A percentile compares a stretch with the other conserved stretches of the same genome.
Evolutionary conservation across 208 protist species (phyloP).

Genomic region (Trypanosoma congolense): DNA sequence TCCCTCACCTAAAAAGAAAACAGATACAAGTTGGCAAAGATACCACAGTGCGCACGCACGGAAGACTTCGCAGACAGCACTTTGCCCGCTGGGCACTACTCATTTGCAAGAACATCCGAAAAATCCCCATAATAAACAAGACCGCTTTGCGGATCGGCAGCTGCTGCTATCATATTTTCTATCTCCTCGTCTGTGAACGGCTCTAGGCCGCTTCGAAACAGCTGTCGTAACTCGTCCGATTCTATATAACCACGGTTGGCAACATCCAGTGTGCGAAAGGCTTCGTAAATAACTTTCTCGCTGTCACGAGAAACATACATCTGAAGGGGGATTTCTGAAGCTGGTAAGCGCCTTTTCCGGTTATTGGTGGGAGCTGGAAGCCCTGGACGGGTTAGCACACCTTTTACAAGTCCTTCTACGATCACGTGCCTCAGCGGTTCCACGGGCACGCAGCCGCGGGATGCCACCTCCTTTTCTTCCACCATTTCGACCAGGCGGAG

Average conservation of each 20-base stretch:
- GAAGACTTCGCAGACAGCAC: too few relatives aligned
- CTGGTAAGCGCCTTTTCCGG: background rate
- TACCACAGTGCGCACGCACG: too few relatives aligned
- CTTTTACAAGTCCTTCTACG: constrained; percentile 74
- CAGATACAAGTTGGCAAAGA: too few relatives aligned
- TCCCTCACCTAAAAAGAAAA: too few relatives aligned
- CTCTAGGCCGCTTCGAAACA: constrained; percentile 54
- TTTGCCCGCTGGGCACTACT: constrained; percentile 27
- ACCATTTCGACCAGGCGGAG: constrained; percentile 62
- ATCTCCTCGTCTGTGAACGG: constrained; percentile 68
- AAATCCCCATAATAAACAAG: constrained; percentile 78
- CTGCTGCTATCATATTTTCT: constrained; percentile 72
- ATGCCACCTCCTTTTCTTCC: constrained; percentile 52
- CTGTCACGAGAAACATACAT: constrained; percentile 43
- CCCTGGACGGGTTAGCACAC: constrained; percentile 37
- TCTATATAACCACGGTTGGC: constrained; percentile 64
- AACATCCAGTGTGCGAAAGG: constrained; percentile 68
- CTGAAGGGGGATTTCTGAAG: constrained; percentile 3
- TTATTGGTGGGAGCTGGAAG: constrained; percentile 12
- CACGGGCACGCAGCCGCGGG: constrained; percentile 51
- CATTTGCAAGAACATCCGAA: constrained; percentile 65
- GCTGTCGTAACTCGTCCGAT: constrained; percentile 46
- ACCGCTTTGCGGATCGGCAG: constrained; percentile 67
- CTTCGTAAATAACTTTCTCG: constrained; percentile 56
- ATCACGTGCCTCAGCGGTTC: constrained; percentile 41